Evolutionary conservation across 148 eudicot genomes (phyloP).

Genomic region (Persicaria tinctoria): DNA sequence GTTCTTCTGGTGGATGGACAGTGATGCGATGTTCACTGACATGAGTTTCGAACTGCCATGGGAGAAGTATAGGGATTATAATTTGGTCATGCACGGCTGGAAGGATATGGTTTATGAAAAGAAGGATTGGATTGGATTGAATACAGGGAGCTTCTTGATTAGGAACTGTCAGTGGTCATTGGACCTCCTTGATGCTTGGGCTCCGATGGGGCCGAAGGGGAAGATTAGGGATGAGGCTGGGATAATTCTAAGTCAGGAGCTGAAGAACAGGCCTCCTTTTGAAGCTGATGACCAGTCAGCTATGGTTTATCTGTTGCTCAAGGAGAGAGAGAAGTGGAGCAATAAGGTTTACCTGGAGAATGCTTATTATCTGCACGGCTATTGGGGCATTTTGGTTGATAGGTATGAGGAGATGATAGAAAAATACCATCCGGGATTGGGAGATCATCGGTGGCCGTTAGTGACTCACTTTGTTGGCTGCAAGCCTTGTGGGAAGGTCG

Average conservation of each 20-base stretch:
- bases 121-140: conserved; percentile 78
- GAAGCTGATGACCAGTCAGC: conserved; percentile 91
- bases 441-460: conserved; percentile 76
- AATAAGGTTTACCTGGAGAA: conserved; percentile 63
- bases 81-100: conserved; percentile 70
- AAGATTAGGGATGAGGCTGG: conserved; percentile 60
- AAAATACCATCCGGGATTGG: conserved; percentile 56
- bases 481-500: conserved; percentile 61
- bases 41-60: conserved; percentile 73
- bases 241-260: conserved; percentile 36
- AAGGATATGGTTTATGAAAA: conserved; percentile 65
- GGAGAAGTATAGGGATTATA: conserved; percentile 47
- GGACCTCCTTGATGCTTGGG: conserved; percentile 67
- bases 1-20: conserved; percentile 90
- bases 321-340: conserved; percentile 57
- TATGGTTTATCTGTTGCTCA: conserved; percentile 51
- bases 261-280: conserved; percentile 63
- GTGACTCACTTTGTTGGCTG: conserved; percentile 86
- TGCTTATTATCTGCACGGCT: conserved; percentile 61
- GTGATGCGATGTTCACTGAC: conserved; percentile 85
- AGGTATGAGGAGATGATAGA: conserved; percentile 53
- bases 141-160: conserved; percentile 62
- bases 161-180: conserved; percentile 68
- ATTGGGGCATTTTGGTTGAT: conserved; percentile 73
- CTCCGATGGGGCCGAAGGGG: conserved; percentile 72